These are phyloP conservation scores for Dendrobium huoshanense DNA, from an alignment of 106 monocot species.

Conservation along the genomic window DNA sequence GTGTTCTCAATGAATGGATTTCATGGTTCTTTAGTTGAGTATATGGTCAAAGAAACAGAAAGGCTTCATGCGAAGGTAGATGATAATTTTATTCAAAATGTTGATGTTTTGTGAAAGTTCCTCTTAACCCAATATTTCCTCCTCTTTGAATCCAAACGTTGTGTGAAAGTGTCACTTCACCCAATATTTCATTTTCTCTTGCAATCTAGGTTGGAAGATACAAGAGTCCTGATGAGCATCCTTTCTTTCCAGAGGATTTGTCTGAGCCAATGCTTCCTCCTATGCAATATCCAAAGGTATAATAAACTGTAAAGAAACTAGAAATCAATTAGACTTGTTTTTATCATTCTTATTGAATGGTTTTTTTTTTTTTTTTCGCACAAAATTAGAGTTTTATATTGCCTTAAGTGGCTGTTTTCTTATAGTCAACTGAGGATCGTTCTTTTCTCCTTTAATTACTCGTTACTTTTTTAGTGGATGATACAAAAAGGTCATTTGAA, in stretches of 20 bases:
- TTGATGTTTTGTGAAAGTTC: not conserved
- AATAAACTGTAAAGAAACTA: not conserved
- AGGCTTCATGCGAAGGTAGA: slow-evolving; percentile 82
- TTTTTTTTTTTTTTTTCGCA: not conserved
- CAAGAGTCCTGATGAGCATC: slow-evolving; percentile 95
- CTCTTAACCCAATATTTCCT: not conserved
- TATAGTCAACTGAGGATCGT: not conserved
- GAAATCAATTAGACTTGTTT: not conserved
- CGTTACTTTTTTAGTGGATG: not conserved
- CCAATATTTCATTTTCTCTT: slow-evolving; percentile 10
- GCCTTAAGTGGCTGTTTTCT: not conserved
- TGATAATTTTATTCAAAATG: not conserved
- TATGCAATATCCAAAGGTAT: slow-evolving; percentile 83
- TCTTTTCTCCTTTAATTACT: not conserved
- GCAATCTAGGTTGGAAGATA: slow-evolving; percentile 72
- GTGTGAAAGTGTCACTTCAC: not conserved
- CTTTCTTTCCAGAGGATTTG: slow-evolving; percentile 78
- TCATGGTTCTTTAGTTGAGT: slow-evolving; percentile 76
- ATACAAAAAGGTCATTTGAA: not conserved
- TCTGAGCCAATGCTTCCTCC: slow-evolving; percentile 80
- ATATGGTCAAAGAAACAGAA: slow-evolving; percentile 86
- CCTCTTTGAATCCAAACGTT: not conserved
- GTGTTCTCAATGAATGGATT: slow-evolving; percentile 64
- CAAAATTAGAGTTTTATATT: not conserved
- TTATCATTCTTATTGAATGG: not conserved